These are phyloP conservation scores for Stephania yunnanensis DNA, from an alignment of 164 flowering plant genomes.

Conservation along the genomic window DNA sequence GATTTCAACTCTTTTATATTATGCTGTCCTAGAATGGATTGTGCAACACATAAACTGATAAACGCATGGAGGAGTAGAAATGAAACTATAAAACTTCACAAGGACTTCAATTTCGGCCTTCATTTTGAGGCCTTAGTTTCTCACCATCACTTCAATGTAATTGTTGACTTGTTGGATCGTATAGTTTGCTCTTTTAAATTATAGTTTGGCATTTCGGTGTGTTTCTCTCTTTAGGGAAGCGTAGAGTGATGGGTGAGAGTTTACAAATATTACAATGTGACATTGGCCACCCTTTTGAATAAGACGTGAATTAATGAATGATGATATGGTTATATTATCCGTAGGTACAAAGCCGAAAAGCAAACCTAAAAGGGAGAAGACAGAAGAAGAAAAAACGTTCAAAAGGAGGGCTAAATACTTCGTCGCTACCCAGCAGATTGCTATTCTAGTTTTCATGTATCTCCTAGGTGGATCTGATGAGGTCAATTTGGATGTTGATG, in stretches of 20 bases:
- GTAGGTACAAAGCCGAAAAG: conserved; percentile 73
- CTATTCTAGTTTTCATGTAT: conserved; percentile 67
- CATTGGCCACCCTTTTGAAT: neutral
- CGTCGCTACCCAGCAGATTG: conserved; percentile 60
- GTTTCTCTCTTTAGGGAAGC: neutral
- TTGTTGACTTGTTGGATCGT: too few relatives aligned
- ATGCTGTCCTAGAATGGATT: too few relatives aligned
- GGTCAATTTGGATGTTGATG: conserved; percentile 54
- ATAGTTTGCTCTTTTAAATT: neutral
- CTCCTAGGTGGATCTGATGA: conserved; percentile 53
- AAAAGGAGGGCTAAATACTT: conserved; percentile 76
- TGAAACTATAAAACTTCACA: neutral
- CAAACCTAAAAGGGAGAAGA: conserved; percentile 70
- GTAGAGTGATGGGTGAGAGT: neutral
- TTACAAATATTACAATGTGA: neutral
- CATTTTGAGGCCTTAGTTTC: neutral
- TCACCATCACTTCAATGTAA: neutral
- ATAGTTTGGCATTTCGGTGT: neutral
- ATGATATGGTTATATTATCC: conserved; percentile 10
- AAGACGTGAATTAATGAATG: neutral
- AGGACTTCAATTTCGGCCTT: neutral
- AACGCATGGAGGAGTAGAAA: neutral
- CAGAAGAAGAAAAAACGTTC: conserved; percentile 83
- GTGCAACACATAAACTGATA: neutral
- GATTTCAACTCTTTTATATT: neutral